Conservation (phyloP, 768 basidiomycete species). For the Clitopilus hobsonii region DNA sequence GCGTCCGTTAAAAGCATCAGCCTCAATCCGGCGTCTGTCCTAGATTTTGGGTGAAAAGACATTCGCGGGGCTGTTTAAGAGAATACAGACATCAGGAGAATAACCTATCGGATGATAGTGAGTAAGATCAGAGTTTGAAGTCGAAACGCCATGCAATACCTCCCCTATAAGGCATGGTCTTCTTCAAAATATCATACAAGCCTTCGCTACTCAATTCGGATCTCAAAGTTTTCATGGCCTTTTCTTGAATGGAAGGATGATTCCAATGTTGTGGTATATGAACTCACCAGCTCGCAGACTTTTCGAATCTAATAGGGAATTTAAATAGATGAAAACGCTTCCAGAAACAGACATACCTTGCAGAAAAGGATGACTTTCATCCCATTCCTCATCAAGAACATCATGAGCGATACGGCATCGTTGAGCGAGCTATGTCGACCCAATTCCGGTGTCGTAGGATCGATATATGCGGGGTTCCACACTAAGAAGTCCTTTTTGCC, state of each 20-base stretch:
- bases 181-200: conserved; percentile 66
- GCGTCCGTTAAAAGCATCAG: conserved; percentile 80
- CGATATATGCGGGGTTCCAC: conserved; percentile 67
- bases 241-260: conserved; percentile 15
- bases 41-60: too few relatives aligned
- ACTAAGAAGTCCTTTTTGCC: conserved; percentile 77
- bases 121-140: background rate
- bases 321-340: too few relatives aligned
- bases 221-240: conserved; percentile 80
- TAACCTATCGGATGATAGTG: conserved; percentile 45
- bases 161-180: conserved; percentile 81
- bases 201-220: conserved; percentile 70
- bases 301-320: conserved; percentile 58
- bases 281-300: conserved; percentile 71
- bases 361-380: conserved; percentile 86
- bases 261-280: background rate
- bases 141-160: conserved; percentile 35
- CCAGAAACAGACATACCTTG: conserved; percentile 46
- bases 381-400: conserved; percentile 77
- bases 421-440: conserved; percentile 55
- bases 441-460: conserved; percentile 45
- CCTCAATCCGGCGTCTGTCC: conserved; percentile 82
- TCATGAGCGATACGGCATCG: conserved; percentile 71
- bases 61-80: too few relatives aligned
- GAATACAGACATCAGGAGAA: conserved; percentile 52